Evolutionary conservation across 2,329 filamentous ascomycete species (phyloP).

Genomic region (Aspergillus thermomutatus): DNA sequence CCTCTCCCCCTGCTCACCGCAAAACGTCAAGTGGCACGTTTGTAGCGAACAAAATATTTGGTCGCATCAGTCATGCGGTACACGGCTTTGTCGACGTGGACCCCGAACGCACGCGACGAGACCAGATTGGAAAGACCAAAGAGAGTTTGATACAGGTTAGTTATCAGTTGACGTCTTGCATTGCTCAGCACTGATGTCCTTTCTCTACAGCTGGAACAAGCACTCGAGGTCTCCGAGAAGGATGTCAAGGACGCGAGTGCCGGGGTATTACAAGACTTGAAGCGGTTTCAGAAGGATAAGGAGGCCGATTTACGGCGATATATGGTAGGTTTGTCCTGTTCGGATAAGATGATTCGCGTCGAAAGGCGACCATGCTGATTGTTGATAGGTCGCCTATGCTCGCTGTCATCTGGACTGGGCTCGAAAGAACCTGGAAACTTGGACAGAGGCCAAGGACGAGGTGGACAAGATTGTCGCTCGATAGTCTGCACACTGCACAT

Average conservation of each 20-base stretch:
- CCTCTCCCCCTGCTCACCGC: slow-evolving; percentile 57
- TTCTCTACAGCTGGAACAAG: slow-evolving; percentile 73
- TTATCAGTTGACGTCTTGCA: background rate
- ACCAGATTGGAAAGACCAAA: slow-evolving; percentile 92
- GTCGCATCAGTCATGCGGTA: slow-evolving; percentile 89
- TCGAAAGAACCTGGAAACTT: slow-evolving; percentile 82
- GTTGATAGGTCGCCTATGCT: slow-evolving; percentile 75
- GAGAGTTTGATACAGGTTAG: slow-evolving; percentile 69
- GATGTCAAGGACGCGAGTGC: slow-evolving; percentile 91
- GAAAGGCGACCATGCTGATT: background rate
- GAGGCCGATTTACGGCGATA: slow-evolving; percentile 90
- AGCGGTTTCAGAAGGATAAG: slow-evolving; percentile 91
- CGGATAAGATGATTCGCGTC: background rate
- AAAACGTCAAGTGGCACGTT: slow-evolving; percentile 85
- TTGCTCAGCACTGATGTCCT: slow-evolving; percentile 3
- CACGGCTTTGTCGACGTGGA: slow-evolving; percentile 96
- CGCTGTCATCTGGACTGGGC: slow-evolving; percentile 94
- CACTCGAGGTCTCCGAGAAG: slow-evolving; percentile 78
- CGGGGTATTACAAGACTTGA: slow-evolving; percentile 83
- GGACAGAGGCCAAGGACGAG: slow-evolving; percentile 85
- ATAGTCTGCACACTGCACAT: slow-evolving; percentile 14
- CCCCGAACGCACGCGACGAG: slow-evolving; percentile 84
- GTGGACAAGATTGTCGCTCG: slow-evolving; percentile 73
- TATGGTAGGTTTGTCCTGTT: slow-evolving; percentile 66
- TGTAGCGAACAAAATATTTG: slow-evolving; percentile 90